Conservation (phyloP, 441 rosid species). For the Gossypium aridum region DNA sequence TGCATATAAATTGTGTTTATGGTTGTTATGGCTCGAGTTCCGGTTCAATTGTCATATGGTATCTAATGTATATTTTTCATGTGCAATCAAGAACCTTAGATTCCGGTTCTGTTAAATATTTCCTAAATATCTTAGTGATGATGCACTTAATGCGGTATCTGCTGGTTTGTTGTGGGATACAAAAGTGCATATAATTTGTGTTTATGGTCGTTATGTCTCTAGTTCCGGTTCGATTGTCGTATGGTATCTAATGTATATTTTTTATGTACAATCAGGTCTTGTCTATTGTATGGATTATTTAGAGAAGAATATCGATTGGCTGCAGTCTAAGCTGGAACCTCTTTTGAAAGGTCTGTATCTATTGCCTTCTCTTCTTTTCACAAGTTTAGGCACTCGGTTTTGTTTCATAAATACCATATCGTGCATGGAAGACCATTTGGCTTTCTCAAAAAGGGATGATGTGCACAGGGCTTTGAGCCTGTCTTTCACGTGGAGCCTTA, state of each 20-base stretch:
- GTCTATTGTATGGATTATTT: conserved; percentile 86
- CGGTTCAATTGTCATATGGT: neutral
- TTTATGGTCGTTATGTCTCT: neutral
- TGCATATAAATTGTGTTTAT: neutral
- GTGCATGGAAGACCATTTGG: no score
- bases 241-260: conserved; percentile 6
- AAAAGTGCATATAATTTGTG: neutral
- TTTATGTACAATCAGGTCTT: conserved; percentile 44
- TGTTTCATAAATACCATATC: neutral
- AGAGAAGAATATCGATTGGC: conserved; percentile 91
- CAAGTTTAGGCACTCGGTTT: neutral
- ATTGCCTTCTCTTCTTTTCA: neutral
- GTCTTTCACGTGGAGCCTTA: neutral
- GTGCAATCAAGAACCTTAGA: conserved; percentile 29
- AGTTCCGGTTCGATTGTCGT: neutral
- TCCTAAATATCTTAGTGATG: neutral
- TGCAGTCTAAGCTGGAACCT: conserved; percentile 68
- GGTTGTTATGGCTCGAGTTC: neutral
- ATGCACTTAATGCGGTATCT: neutral
- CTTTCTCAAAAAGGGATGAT: neutral
- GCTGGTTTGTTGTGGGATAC: neutral
- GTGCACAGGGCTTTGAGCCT: neutral
- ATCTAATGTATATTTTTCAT: conserved; percentile 5
- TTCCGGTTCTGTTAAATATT: no score
- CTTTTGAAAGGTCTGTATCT: conserved; percentile 61